phyloP scores from a whole-genome alignment of 805 yeast species.

The Suhomyces sp. region DNA sequence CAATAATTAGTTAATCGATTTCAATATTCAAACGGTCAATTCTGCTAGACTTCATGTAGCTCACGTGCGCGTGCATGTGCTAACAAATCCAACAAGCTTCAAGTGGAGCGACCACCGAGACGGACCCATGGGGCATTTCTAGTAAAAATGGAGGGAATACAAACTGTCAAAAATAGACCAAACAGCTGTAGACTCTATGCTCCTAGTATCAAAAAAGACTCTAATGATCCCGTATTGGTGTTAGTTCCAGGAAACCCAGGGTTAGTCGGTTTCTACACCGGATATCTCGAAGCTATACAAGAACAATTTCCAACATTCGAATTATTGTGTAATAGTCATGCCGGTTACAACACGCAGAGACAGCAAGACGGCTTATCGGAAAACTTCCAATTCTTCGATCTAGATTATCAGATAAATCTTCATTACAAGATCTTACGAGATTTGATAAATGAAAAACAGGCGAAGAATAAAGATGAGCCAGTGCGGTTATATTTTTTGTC shows the following conservation, averaged over 20 bases:
- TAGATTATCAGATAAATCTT: conserved; percentile 59
- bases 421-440: conserved; percentile 49
- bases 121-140: background rate
- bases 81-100: background rate
- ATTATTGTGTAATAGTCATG: conserved; percentile 60
- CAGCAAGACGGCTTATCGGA: background rate
- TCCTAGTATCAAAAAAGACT: conserved; percentile 2
- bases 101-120: background rate
- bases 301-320: conserved; percentile 44
- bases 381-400: conserved; percentile 30
- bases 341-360: conserved; percentile 44
- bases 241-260: conserved; percentile 83
- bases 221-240: conserved; percentile 36
- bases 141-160: background rate
- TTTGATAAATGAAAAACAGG: conserved; percentile 16
- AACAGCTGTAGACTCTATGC: conserved; percentile 16
- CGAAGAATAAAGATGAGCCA: conserved; percentile 14
- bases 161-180: conserved; percentile 9
- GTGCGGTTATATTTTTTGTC: conserved; percentile 50
- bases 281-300: conserved; percentile 48
- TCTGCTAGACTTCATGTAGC: background rate
- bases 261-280: conserved; percentile 58
- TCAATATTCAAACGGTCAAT: background rate
- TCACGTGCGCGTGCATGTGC: background rate
- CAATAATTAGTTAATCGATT: background rate